phyloP scores from a whole-genome alignment of 805 yeast species.

The Saccharomycopsis oosterbeekiorum region DNA sequence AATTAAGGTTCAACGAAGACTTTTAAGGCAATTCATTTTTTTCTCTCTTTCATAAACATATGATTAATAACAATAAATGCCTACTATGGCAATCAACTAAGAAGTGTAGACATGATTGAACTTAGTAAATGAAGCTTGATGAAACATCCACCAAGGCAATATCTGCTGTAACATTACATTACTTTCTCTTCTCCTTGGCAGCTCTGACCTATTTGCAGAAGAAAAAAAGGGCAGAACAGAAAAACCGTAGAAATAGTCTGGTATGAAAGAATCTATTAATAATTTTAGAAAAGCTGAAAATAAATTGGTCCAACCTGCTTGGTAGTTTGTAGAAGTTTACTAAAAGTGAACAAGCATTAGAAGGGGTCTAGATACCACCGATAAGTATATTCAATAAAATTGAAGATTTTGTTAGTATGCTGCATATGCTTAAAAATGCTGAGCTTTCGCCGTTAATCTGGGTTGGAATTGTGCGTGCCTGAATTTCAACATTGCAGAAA shows the following conservation, averaged over 20 bases:
- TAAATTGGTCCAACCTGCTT: background rate
- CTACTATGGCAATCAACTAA: no score
- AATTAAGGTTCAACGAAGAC: background rate
- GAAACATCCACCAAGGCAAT: no score
- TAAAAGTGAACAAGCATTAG: background rate
- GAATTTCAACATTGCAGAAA: background rate
- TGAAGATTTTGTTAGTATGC: background rate
- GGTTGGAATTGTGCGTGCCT: background rate
- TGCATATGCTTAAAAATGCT: background rate
- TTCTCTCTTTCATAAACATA: background rate
- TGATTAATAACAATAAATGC: background rate
- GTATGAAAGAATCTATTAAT: background rate
- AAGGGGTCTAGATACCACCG: background rate
- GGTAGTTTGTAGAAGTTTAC: background rate
- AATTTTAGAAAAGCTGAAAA: background rate
- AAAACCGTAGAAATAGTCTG: background rate
- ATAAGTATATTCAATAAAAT: background rate
- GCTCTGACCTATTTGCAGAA: background rate
- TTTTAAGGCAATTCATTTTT: background rate
- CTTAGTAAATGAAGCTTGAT: no score
- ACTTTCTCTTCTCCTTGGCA: no score
- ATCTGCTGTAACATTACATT: no score
- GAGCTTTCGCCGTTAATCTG: background rate
- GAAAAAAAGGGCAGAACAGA: background rate
- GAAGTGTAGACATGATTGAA: no score